Evolutionary conservation across 257 asterid species (phyloP).

Genomic region (Rhazya stricta): DNA sequence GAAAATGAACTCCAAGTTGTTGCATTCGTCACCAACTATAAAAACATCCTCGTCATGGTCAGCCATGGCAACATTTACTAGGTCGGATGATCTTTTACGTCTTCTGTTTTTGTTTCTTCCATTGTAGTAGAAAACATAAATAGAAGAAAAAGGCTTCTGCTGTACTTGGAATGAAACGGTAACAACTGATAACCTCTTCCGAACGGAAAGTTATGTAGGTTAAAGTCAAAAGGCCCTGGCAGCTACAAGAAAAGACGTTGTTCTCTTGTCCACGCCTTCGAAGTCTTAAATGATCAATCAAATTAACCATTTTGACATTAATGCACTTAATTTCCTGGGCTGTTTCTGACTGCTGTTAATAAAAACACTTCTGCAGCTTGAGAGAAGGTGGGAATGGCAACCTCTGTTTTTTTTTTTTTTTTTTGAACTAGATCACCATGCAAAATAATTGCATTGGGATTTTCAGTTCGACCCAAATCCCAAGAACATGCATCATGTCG

Average conservation of each 20-base stretch:
- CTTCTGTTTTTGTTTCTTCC: not conserved
- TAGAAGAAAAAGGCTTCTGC: too few species aligned
- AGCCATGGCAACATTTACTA: not conserved
- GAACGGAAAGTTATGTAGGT: not conserved
- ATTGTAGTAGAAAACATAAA: too few species aligned
- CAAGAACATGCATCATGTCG: conserved; percentile 5
- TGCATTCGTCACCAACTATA: not conserved
- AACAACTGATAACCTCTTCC: not conserved
- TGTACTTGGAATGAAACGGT: too few species aligned
- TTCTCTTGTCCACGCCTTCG: conserved; percentile 1
- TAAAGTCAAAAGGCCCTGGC: not conserved
- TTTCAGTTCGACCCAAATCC: conserved; percentile 14
- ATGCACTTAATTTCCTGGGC: not conserved
- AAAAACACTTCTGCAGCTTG: too few species aligned
- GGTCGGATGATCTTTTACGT: not conserved
- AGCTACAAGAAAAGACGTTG: conserved; percentile 1
- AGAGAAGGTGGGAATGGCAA: not conserved
- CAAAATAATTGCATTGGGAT: conserved; percentile 11
- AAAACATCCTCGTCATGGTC: not conserved
- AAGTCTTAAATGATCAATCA: not conserved
- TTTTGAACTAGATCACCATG: not conserved
- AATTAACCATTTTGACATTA: not conserved
- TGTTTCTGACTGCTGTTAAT: not conserved
- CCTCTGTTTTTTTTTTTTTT: too few species aligned
- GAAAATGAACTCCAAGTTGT: too few species aligned